Conservation (phyloP, 306 rosid genomes). For the Alnus glutinosa region DNA sequence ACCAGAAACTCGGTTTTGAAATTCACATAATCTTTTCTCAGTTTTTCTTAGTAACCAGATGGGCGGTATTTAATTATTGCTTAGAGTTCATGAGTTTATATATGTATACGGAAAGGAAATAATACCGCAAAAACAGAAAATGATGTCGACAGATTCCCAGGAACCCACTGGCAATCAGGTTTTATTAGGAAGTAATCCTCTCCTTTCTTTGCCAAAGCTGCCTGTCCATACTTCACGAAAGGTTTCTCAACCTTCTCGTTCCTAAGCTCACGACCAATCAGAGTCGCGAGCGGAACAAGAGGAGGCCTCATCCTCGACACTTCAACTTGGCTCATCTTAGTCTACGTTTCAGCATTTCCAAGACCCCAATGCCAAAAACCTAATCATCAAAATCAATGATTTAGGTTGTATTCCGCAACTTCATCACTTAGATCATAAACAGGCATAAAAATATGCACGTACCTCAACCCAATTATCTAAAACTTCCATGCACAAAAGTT, state of each 20-base stretch:
- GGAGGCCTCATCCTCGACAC: conserved; percentile 57
- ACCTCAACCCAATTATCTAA: neutral
- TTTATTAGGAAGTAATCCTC: conserved; percentile 93
- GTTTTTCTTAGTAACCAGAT: neutral
- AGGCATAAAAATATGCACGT: neutral
- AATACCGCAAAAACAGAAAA: conserved; percentile 96
- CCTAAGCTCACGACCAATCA: conserved; percentile 93
- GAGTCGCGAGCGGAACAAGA: conserved; percentile 84
- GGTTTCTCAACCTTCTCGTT: conserved; percentile 75
- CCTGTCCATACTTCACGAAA: conserved; percentile 87
- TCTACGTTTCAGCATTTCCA: conserved; percentile 50
- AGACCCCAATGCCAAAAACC: conserved; percentile 27
- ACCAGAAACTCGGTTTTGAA: neutral
- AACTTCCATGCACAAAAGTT: neutral
- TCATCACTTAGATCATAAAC: neutral
- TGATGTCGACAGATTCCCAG: conserved; percentile 65
- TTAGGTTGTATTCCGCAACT: conserved; percentile 6
- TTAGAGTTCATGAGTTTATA: conserved; percentile 2
- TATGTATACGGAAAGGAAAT: conserved; percentile 16
- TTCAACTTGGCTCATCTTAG: conserved; percentile 70
- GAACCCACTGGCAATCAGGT: conserved; percentile 74
- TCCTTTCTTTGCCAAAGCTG: conserved; percentile 98
- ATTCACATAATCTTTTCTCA: neutral
- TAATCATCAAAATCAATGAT: conserved; percentile 15
- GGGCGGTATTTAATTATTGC: neutral